Conservation (phyloP, 2,329 filamentous ascomycete genomes). For the Emydomyces testavorans region DNA sequence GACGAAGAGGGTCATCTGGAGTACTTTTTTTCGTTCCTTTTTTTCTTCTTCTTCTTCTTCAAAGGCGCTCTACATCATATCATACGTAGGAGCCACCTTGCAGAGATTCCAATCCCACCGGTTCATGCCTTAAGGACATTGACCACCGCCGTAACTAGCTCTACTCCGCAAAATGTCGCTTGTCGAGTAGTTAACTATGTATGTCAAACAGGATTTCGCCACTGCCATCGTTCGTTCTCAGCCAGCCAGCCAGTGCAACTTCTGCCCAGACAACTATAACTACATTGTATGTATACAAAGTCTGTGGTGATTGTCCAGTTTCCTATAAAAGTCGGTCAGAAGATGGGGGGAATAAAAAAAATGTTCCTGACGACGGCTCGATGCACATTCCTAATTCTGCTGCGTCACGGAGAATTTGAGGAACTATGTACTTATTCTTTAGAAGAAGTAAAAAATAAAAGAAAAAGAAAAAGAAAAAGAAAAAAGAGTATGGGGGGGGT, state of each 20-base stretch:
- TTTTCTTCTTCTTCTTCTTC: not conserved
- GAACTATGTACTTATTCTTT: not conserved
- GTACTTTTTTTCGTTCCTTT: not conserved
- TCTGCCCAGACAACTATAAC: not conserved
- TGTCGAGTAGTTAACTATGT: too few relatives aligned
- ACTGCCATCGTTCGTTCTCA: not conserved
- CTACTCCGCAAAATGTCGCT: too few relatives aligned
- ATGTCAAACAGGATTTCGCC: not conserved
- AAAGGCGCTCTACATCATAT: not conserved
- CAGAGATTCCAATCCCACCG: too few relatives aligned
- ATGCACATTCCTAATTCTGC: conserved; percentile 1
- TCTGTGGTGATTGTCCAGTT: not conserved
- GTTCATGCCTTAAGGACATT: too few relatives aligned
- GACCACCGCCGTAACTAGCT: too few relatives aligned
- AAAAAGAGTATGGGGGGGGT: too few relatives aligned
- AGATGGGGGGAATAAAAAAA: not conserved
- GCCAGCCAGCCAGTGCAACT: not conserved
- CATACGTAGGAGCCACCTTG: not conserved
- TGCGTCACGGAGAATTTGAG: not conserved
- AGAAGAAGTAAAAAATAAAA: too few relatives aligned
- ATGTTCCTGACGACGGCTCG: not conserved
- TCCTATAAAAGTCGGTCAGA: not conserved
- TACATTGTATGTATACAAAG: too few relatives aligned
- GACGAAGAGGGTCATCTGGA: not conserved
- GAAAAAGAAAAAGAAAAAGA: too few relatives aligned